Percentiles rank a stretch among this genome's conserved stretches.
phyloP scores from a whole-genome alignment of 495 filamentous ascomycete genomes.

The Annulohypoxylon bovei region DNA sequence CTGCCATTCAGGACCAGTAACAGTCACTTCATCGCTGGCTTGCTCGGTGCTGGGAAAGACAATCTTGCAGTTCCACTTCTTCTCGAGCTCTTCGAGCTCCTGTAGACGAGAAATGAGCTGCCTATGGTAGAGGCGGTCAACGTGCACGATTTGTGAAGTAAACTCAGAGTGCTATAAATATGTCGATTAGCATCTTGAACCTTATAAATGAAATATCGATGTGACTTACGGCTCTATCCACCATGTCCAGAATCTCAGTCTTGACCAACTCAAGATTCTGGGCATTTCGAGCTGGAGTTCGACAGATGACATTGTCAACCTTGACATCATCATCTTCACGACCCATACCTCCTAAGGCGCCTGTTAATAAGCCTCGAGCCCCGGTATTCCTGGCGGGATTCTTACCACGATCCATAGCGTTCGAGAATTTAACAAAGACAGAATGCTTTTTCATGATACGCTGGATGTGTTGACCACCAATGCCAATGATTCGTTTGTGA shows the following conservation, averaged over 20 bases:
- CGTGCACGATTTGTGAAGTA: slow-evolving; percentile 87
- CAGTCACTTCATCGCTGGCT: slow-evolving; percentile 93
- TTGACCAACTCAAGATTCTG: slow-evolving; percentile 96
- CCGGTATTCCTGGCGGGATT: not conserved
- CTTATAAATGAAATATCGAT: not conserved
- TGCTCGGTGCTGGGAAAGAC: slow-evolving; percentile 96
- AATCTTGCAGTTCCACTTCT: slow-evolving; percentile 99
- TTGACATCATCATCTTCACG: slow-evolving; percentile 98
- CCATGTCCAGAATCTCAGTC: slow-evolving; percentile 99
- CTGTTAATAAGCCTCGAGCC: slow-evolving; percentile 31
- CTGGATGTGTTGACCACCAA: slow-evolving; percentile 97
- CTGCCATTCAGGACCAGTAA: slow-evolving; percentile 96
- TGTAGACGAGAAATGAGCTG: slow-evolving; percentile 86
- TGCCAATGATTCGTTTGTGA: slow-evolving; percentile 99
- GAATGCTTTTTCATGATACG: slow-evolving; percentile 99
- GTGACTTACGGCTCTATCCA: slow-evolving; percentile 83
- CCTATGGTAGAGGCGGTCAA: slow-evolving; percentile 95
- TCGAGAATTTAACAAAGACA: slow-evolving; percentile 99
- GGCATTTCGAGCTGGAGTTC: slow-evolving; percentile 95
- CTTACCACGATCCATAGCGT: slow-evolving; percentile 91
- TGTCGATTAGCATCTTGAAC: not conserved
- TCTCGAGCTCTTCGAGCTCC: slow-evolving; percentile 93
- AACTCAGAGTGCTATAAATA: slow-evolving; percentile 84
- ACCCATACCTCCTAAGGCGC: slow-evolving; percentile 74
- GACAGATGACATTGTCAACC: slow-evolving; percentile 98